Conservation (phyloP, 495 filamentous ascomycete genomes). For the Penicillium arizonense region DNA sequence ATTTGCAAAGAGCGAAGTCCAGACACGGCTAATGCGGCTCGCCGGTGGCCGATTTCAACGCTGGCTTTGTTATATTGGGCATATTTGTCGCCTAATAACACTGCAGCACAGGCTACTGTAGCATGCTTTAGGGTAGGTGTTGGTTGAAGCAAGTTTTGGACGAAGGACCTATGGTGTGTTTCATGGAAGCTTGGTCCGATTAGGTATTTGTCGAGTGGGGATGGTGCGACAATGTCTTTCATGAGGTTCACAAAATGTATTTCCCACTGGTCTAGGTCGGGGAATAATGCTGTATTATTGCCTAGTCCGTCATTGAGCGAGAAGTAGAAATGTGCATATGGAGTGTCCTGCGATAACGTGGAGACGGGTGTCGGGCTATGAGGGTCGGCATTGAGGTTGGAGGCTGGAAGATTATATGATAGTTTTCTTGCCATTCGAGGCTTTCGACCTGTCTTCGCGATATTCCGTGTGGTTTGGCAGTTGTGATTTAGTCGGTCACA, state of each 20-base stretch:
- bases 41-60: constrained; percentile 11
- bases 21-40: constrained; percentile 16
- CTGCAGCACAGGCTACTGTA: constrained; percentile 16
- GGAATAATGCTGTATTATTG: constrained; percentile 8
- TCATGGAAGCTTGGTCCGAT: constrained; percentile 16
- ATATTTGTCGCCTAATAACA: constrained; percentile 13
- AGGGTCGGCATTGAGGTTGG: neutral
- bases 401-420: constrained; percentile 11
- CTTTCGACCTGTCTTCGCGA: constrained; percentile 10
- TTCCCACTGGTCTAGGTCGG: constrained; percentile 16
- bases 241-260: constrained; percentile 19
- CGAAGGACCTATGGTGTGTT: constrained; percentile 12
- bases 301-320: constrained; percentile 6
- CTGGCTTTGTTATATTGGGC: constrained; percentile 3
- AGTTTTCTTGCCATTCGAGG: constrained; percentile 4
- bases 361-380: neutral
- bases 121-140: constrained; percentile 11
- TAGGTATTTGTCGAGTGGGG: constrained; percentile 18
- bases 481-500: constrained; percentile 8
- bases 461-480: constrained; percentile 7
- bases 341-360: neutral
- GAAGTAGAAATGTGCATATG: neutral
- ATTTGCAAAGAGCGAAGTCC: constrained; percentile 13
- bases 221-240: constrained; percentile 12
- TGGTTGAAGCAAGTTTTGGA: constrained; percentile 11